A percentile compares a stretch with the other conserved stretches of the same genome.
phyloP scores from a whole-genome alignment of 306 rosid genomes.

The Elaeagnus macrophylla region DNA sequence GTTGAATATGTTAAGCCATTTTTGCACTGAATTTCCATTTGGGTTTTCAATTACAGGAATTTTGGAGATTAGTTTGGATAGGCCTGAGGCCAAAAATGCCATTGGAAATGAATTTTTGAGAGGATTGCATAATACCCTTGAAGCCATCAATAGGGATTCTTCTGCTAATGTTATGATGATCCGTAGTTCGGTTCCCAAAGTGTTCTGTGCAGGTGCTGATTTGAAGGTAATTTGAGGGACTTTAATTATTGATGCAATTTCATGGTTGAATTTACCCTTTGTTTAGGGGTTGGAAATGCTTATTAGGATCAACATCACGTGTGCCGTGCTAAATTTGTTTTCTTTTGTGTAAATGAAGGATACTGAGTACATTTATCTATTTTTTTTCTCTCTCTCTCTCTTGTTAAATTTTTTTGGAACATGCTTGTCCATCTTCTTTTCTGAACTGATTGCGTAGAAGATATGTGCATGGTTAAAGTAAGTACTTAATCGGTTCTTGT shows the following conservation, averaged over 20 bases:
- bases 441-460: no score
- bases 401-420: no score
- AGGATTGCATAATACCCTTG: slow-evolving; percentile 43
- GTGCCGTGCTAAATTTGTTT: no score
- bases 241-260: background rate
- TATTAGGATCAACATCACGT: no score
- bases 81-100: slow-evolving; percentile 68
- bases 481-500: slow-evolving; percentile 14
- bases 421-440: no score
- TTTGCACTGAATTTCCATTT: background rate
- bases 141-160: slow-evolving; percentile 42
- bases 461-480: background rate
- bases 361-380: no score
- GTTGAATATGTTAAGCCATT: background rate
- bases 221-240: slow-evolving; percentile 32
- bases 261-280: background rate
- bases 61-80: slow-evolving; percentile 56
- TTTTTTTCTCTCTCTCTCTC: no score
- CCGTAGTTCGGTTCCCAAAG: slow-evolving; percentile 62
- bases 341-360: no score
- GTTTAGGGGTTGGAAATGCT: no score
- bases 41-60: slow-evolving; percentile 41
- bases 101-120: slow-evolving; percentile 66
- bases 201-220: slow-evolving; percentile 68
- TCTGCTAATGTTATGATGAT: slow-evolving; percentile 57